Evolutionary conservation across 441 rosid genomes (phyloP), one percentile per base, ranked within the genome.

Genomic region (Arabidopsis hybrid): DNA sequence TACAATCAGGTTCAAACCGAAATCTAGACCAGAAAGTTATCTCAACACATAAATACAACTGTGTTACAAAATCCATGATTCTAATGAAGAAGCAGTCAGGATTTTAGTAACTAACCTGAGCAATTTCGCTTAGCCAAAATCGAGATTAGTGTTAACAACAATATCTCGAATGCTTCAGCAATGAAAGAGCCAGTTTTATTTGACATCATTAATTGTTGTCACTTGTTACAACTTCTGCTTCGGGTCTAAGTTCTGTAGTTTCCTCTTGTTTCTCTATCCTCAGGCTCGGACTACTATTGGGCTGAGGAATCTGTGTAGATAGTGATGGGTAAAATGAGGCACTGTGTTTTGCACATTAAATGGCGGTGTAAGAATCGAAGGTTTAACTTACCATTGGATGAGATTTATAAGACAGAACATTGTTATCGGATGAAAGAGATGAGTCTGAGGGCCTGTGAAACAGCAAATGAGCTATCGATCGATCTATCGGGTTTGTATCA

Each of bases 401-500:
- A 60, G 90, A 64, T 82, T 88, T 86, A 18, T 74, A 80, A 38
- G 89, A 70, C 10, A 68, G 57, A 62, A 77, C 75, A 64, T 84
- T 79, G 13, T 55, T 81, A 14, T 80, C 72, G 14, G 84, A 83
- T 71, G 79, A 32, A 35, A 69, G 47, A 12, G 92, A 86, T 32
- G 83, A 82, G 73, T 89, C 91, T 12, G 86, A 80, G 8, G 98
- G 95, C 72, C 95, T 84, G 83, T 93, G 98, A 78, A 92, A 93
- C 80, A 93, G 79, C 17, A 93, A 69, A 76, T 93, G 98, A 11
- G 98, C 98, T 69, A 93, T 87, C 53, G 98, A 87, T 67, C 98
- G 90, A 75, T 93, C 98, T 64, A 93, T 93, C 26, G 98, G 98
- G 78, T 93, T 93, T 47, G 97, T 91, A 75, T 87, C 87, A 52